Percentiles rank a stretch among this genome's conserved stretches.
phyloP scores from a whole-genome alignment of 129 eudicot species.

The Erigeron canadensis region DNA sequence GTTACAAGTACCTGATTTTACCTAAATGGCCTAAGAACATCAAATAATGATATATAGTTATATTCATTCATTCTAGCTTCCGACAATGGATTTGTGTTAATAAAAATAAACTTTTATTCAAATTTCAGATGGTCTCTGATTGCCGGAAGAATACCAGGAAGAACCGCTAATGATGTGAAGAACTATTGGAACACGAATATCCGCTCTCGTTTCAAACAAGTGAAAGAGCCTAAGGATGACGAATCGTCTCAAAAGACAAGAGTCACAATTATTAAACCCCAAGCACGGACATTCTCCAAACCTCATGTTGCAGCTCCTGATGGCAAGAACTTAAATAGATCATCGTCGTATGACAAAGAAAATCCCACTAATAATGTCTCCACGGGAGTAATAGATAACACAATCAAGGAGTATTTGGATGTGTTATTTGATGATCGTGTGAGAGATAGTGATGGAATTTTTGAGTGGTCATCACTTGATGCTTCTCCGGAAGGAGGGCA shows the following conservation, averaged over 20 bases:
- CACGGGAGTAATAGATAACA: neutral
- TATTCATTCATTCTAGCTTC: too few relatives aligned
- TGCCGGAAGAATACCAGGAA: conserved; percentile 64
- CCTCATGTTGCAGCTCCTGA: neutral
- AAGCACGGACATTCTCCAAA: conserved; percentile 38
- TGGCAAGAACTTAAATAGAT: neutral
- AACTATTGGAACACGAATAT: conserved; percentile 61
- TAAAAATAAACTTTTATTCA: too few relatives aligned
- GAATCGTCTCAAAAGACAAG: conserved; percentile 13
- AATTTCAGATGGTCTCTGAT: conserved; percentile 58
- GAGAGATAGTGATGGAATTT: neutral
- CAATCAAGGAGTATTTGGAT: neutral
- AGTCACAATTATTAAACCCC: conserved; percentile 34
- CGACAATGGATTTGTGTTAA: too few relatives aligned
- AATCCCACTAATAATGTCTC: neutral
- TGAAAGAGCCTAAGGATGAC: neutral
- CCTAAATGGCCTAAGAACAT: too few relatives aligned
- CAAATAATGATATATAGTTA: too few relatives aligned
- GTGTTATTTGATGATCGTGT: conserved; percentile 21
- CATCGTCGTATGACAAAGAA: neutral
- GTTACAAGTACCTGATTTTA: too few relatives aligned
- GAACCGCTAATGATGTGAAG: conserved; percentile 69
- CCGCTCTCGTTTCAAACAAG: conserved; percentile 8
- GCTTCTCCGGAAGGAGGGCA: conserved; percentile 2
- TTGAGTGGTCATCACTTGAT: conserved; percentile 26